Evolutionary conservation across 805 yeast genomes (phyloP).

Genomic region (Suhomyces faveliae): DNA sequence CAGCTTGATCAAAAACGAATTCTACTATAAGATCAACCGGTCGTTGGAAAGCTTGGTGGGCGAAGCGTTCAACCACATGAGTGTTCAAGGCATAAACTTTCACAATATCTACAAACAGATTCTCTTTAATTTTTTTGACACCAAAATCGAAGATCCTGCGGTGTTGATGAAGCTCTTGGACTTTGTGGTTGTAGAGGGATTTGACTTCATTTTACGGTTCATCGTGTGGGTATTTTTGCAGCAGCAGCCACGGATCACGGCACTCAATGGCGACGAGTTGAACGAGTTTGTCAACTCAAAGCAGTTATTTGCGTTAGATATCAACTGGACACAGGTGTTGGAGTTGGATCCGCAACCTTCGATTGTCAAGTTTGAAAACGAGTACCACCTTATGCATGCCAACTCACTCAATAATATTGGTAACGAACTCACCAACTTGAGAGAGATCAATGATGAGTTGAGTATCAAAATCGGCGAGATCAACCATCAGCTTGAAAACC

Average conservation of each 20-base stretch:
- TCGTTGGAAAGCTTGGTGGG: conserved; percentile 34
- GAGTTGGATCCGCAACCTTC: conserved; percentile 17
- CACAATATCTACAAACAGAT: conserved; percentile 18
- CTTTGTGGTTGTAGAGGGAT: conserved; percentile 40
- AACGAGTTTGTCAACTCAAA: conserved; percentile 17
- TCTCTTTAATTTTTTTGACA: conserved; percentile 20
- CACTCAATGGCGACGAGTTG: conserved; percentile 26
- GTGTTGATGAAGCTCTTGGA: conserved; percentile 25
- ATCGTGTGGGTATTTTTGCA: conserved; percentile 22
- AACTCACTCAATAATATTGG: conserved; percentile 37
- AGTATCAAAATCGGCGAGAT: conserved; percentile 24
- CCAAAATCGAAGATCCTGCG: conserved; percentile 4
- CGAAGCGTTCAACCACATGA: conserved; percentile 30
- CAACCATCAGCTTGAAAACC: conserved; percentile 25
- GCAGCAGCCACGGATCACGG: conserved; percentile 15
- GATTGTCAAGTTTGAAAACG: conserved; percentile 37
- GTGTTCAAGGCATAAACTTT: conserved; percentile 37
- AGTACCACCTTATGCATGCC: conserved; percentile 36
- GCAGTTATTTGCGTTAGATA: conserved; percentile 15
- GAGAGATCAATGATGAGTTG: conserved; percentile 38
- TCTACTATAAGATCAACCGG: conserved; percentile 35
- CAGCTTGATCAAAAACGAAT: conserved; percentile 30
- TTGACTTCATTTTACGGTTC: conserved; percentile 32
- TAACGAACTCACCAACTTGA: conserved; percentile 37
- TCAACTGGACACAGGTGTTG: conserved; percentile 11